Evolutionary conservation across 106 monocot genomes (phyloP), one percentile per base, ranked within the genome.

Genomic region (Platanthera guangdongensis): DNA sequence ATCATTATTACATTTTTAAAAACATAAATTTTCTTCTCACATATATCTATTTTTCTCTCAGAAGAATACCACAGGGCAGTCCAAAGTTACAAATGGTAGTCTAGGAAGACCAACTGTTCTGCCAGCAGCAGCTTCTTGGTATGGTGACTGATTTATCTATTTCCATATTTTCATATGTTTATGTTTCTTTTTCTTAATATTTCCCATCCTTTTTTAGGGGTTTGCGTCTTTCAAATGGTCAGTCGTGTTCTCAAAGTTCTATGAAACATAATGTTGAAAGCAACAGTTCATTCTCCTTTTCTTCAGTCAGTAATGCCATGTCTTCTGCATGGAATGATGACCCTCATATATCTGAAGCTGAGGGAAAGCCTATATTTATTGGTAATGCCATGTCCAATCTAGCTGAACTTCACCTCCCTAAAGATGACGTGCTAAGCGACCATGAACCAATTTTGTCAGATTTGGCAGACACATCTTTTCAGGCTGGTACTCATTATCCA

Each of bases 121-220:
- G 75, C 90, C 90, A 39, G 84, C 87, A 25, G 85, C 90, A 79
- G 85, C 90, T 74, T 87, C 83, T 65, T 90, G 90, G 90, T 90
- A 81, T 71, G 75, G 3, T 8, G 9, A 67, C 50, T 73, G 3
- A 39, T 39, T 63, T 21, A 12, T 21, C 22, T 48, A 10, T 65
- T 72, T 55, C 53, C 21, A 18, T 57, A 47, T 68, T 53, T 60
- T 1, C 8, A 72, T 51, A 15, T 48, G 14, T 5, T 7, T 47
- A 64, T 7, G 47, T 73, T 72, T 39, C 4, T 57, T 54, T 47
- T 51, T 68, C 69, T 15, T 50, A 14, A 9, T 39, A 74, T 79
- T 73, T 32, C 57, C 75, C 59, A 47, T 47, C 13, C 32, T 64
- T 74, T 48, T 9, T 8, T 72, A 90, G 90, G 90, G 90, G 85